phyloP scores from a whole-genome alignment of 331 rosid genomes.

The Rhamnella rubrinervis region DNA sequence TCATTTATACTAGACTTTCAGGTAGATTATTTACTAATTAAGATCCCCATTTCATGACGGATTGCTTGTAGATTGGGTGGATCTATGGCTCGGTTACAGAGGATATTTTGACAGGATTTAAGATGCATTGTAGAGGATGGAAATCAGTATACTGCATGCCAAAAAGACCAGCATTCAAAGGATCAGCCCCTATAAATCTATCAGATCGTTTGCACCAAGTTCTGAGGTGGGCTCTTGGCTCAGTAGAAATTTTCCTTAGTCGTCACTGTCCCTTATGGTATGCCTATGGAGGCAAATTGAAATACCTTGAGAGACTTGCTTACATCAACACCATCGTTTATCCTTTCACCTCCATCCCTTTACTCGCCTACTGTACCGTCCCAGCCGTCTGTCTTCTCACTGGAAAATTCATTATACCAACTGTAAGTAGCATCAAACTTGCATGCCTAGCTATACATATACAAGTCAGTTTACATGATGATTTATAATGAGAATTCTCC shows the following conservation, averaged over 20 bases:
- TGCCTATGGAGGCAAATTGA: constrained; percentile 81
- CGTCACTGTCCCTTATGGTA: constrained; percentile 93
- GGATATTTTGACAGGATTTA: constrained; percentile 89
- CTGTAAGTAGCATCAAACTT: constrained; percentile 53
- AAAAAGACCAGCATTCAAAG: constrained; percentile 80
- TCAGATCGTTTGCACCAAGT: constrained; percentile 86
- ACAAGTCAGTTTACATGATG: not conserved
- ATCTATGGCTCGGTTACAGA: constrained; percentile 93
- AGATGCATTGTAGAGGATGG: constrained; percentile 99
- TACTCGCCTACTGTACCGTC: constrained; percentile 71
- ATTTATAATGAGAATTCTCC: constrained; percentile 26
- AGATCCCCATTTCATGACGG: constrained; percentile 5
- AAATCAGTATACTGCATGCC: constrained; percentile 95
- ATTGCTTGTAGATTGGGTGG: constrained; percentile 83
- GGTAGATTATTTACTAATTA: not conserved
- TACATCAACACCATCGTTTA: constrained; percentile 68
- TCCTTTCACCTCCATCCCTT: constrained; percentile 89
- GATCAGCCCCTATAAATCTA: constrained; percentile 84
- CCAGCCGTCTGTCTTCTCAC: constrained; percentile 94
- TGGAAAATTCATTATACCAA: constrained; percentile 91
- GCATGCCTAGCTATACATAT: no score
- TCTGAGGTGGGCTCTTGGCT: constrained; percentile 83
- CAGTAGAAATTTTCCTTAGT: constrained; percentile 85
- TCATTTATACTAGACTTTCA: no score
- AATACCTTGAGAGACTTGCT: constrained; percentile 84